These are phyloP conservation scores for Starmerella bombicola DNA, from an alignment of 805 yeast species.

Conservation along the genomic window DNA sequence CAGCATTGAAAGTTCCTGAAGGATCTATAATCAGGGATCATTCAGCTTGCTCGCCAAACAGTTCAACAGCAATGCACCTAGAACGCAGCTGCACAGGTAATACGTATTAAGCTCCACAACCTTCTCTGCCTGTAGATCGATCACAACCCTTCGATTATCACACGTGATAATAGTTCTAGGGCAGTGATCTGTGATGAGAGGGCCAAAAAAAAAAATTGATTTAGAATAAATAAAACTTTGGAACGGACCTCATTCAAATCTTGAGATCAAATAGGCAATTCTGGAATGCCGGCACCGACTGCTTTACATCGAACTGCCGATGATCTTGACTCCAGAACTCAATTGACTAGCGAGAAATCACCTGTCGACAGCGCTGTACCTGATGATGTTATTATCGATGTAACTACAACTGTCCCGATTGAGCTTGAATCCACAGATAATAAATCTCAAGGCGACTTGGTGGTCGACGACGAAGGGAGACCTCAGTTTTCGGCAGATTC, in stretches of 20 bases:
- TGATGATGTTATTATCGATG: slow-evolving; percentile 39
- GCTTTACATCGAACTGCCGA: slow-evolving; percentile 24
- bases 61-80: background rate
- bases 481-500: slow-evolving; percentile 76
- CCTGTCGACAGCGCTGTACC: slow-evolving; percentile 17
- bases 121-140: too few relatives aligned
- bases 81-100: background rate
- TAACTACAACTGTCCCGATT: slow-evolving; percentile 29
- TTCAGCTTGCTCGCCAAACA: too few relatives aligned
- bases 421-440: slow-evolving; percentile 22
- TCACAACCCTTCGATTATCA: too few relatives aligned
- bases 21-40: too few relatives aligned
- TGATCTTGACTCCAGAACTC: slow-evolving; percentile 14
- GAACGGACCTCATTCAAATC: too few relatives aligned
- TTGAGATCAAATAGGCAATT: too few relatives aligned
- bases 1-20: too few relatives aligned
- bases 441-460: slow-evolving; percentile 27
- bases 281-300: slow-evolving; percentile 30
- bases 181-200: too few relatives aligned
- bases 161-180: too few relatives aligned
- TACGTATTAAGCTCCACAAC: too few relatives aligned
- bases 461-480: slow-evolving; percentile 76
- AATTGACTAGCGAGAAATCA: slow-evolving; percentile 4
- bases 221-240: too few relatives aligned
- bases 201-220: too few relatives aligned